A percentile compares a stretch with the other conserved stretches of the same genome.
Evolutionary conservation across 2,329 filamentous ascomycete genomes (phyloP).

Genomic region (Chaetomiaceae sp.): DNA sequence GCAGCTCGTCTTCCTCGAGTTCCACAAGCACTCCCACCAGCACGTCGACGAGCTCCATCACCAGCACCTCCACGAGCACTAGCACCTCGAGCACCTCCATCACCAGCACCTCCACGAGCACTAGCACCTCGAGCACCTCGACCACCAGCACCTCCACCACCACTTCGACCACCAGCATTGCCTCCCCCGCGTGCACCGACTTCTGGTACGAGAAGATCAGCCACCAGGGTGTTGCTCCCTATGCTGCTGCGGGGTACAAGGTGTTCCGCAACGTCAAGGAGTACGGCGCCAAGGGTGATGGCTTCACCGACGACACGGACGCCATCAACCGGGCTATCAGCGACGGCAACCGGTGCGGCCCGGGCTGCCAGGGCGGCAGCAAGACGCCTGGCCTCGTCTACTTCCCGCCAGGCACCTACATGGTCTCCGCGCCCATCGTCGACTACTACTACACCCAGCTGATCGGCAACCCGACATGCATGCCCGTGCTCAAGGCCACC

Average conservation of each 20-base stretch:
- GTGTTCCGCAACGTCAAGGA: slow-evolving; percentile 27
- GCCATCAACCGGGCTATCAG: slow-evolving; percentile 26
- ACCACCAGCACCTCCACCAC: neutral
- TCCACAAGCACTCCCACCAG: slow-evolving; percentile 5
- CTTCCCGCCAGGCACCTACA: slow-evolving; percentile 52
- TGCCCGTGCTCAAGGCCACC: slow-evolving; percentile 49
- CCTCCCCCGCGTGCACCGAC: slow-evolving; percentile 19
- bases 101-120: neutral
- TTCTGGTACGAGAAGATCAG: slow-evolving; percentile 25
- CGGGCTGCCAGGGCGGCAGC: slow-evolving; percentile 24
- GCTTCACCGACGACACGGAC: slow-evolving; percentile 22
- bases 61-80: neutral
- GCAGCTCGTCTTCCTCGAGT: neutral
- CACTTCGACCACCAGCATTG: slow-evolving; percentile 7
- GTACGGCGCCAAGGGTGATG: slow-evolving; percentile 25
- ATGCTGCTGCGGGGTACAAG: slow-evolving; percentile 17
- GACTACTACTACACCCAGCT: slow-evolving; percentile 76
- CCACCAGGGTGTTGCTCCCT: slow-evolving; percentile 25
- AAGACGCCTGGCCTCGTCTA: slow-evolving; percentile 27
- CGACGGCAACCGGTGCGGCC: slow-evolving; percentile 21
- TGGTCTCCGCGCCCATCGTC: slow-evolving; percentile 61
- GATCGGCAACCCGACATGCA: slow-evolving; percentile 58
- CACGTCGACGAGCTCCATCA: neutral
- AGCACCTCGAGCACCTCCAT: neutral
- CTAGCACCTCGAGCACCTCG: neutral